Evolutionary conservation across 805 yeast genomes (phyloP).

Genomic region (Zygoascus tannicola): DNA sequence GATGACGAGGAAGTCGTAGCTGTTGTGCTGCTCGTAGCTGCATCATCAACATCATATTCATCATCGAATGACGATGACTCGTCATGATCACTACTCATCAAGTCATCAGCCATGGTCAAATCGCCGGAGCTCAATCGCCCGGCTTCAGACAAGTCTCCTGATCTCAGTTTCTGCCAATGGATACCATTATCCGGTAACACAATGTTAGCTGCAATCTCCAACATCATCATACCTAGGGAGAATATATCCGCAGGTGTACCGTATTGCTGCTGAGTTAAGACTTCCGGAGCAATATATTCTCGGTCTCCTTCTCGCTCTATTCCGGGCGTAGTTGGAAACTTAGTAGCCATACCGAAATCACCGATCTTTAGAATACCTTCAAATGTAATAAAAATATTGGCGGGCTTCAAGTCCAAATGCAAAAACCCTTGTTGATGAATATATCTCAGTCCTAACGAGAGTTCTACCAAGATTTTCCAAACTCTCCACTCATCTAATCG

Average conservation of each 20-base stretch:
- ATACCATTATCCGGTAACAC: constrained; percentile 91
- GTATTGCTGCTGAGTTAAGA: constrained; percentile 70
- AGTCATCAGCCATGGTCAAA: constrained; percentile 26
- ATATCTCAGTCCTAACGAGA: constrained; percentile 67
- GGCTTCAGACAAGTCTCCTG: constrained; percentile 93
- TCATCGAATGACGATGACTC: background rate
- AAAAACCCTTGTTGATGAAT: constrained; percentile 69
- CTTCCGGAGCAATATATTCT: constrained; percentile 96
- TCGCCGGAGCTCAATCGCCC: constrained; percentile 69
- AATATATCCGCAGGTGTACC: constrained; percentile 91
- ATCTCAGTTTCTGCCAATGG: constrained; percentile 91
- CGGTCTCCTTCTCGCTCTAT: constrained; percentile 96
- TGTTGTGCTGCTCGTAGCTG: background rate
- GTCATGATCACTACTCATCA: background rate
- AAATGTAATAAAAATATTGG: constrained; percentile 86
- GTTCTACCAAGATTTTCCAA: constrained; percentile 89
- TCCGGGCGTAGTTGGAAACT: constrained; percentile 47
- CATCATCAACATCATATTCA: background rate
- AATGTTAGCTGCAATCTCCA: constrained; percentile 93
- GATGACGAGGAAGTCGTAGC: background rate
- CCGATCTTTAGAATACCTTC: constrained; percentile 93
- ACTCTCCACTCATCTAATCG: constrained; percentile 93
- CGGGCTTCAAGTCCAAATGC: constrained; percentile 91
- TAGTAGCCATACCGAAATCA: constrained; percentile 91
- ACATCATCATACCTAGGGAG: constrained; percentile 85